These are phyloP conservation scores for Hypoxylon intermedium DNA, from an alignment of 495 filamentous ascomycete species.

Conservation along the genomic window DNA sequence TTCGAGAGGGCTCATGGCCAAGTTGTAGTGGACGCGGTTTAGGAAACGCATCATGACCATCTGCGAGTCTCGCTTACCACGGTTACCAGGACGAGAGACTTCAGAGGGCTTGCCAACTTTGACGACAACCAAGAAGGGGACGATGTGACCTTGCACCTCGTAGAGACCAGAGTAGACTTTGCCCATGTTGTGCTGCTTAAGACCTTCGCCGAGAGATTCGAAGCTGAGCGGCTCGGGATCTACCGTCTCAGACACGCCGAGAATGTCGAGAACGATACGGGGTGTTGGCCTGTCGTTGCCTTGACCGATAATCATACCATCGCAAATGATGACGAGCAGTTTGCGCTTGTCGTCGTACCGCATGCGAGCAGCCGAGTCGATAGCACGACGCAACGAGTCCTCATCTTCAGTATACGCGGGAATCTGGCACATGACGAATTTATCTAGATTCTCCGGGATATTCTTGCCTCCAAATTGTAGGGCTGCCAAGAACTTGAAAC, in stretches of 20 bases:
- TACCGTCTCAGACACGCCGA: slow-evolving; percentile 89
- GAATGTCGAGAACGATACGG: slow-evolving; percentile 93
- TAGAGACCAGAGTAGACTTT: slow-evolving; percentile 98
- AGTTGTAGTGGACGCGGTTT: slow-evolving; percentile 96
- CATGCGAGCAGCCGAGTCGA: slow-evolving; percentile 96
- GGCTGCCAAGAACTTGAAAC: slow-evolving; percentile 96
- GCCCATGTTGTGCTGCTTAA: slow-evolving; percentile 98
- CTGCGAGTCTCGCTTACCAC: slow-evolving; percentile 99
- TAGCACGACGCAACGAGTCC: slow-evolving; percentile 92
- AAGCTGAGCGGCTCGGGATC: slow-evolving; percentile 98
- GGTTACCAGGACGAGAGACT: slow-evolving; percentile 93
- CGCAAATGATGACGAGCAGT: slow-evolving; percentile 89
- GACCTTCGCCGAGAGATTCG: slow-evolving; percentile 93
- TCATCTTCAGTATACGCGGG: slow-evolving; percentile 98
- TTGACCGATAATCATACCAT: slow-evolving; percentile 99
- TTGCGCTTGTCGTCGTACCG: slow-evolving; percentile 98
- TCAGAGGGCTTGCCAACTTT: slow-evolving; percentile 98
- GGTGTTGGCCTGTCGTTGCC: slow-evolving; percentile 97
- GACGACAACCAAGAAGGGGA: slow-evolving; percentile 95
- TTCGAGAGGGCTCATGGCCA: slow-evolving; percentile 94
- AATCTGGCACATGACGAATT: slow-evolving; percentile 97
- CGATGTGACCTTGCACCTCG: slow-evolving; percentile 96
- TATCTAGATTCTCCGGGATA: slow-evolving; percentile 92
- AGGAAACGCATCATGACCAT: slow-evolving; percentile 98
- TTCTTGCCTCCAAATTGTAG: slow-evolving; percentile 93